These are phyloP conservation scores for Trichoderma brevicompactum DNA, from an alignment of 2,329 filamentous ascomycete species.

Conservation along the genomic window DNA sequence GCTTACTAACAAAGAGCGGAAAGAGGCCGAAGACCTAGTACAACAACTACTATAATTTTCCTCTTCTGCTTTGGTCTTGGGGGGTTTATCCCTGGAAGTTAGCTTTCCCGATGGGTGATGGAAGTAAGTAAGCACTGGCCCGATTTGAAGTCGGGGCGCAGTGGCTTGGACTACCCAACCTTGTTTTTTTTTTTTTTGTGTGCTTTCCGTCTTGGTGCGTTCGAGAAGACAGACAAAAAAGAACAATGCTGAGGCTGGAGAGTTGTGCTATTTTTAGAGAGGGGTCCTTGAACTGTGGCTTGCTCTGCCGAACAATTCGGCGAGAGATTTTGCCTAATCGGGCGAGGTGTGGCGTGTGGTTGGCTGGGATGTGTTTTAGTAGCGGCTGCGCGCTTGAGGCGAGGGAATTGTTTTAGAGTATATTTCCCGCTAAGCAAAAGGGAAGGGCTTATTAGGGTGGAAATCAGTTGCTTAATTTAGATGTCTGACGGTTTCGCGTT, in stretches of 20 bases:
- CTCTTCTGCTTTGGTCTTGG: neutral
- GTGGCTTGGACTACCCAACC: neutral
- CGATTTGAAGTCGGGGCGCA: neutral
- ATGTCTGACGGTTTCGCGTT: slow-evolving; percentile 13
- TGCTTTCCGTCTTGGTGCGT: neutral
- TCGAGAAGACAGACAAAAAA: neutral
- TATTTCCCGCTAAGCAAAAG: slow-evolving; percentile 6
- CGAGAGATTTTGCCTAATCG: slow-evolving; percentile 19
- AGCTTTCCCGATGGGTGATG: neutral
- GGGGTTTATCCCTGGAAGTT: neutral
- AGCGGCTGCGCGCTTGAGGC: slow-evolving; percentile 24
- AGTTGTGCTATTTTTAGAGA: slow-evolving; percentile 19
- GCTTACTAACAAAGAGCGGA: neutral
- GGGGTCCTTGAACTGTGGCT: neutral
- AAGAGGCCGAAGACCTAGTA: neutral
- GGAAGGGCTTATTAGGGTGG: slow-evolving; percentile 4
- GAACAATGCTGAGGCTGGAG: neutral
- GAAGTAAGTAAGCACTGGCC: neutral
- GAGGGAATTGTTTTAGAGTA: neutral
- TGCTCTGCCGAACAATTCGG: slow-evolving; percentile 1
- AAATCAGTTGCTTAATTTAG: slow-evolving; percentile 16
- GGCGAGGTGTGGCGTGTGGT: slow-evolving; percentile 22
- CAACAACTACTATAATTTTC: neutral
- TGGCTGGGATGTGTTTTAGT: slow-evolving; percentile 7
- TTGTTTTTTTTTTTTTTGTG: slow-evolving; percentile 1